Conservation (phyloP, 768 basidiomycete species). For the Rubroboletus satanas region DNA sequence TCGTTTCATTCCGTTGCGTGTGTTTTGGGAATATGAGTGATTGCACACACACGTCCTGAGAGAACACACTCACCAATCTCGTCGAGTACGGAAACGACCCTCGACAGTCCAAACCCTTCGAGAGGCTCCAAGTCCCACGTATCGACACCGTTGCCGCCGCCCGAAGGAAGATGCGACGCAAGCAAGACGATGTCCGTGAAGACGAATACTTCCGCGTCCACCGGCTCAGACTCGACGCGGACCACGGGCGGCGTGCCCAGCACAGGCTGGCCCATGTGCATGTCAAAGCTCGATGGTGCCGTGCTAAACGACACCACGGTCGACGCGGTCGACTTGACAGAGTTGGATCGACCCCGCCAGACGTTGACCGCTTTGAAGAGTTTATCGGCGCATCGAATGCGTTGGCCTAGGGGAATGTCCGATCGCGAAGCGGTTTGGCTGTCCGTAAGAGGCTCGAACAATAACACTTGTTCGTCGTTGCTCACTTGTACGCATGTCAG, state of each 20-base stretch:
- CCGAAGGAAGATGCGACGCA: constrained; percentile 28
- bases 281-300: constrained; percentile 29
- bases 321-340: constrained; percentile 27
- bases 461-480: constrained; percentile 23
- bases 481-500: constrained; percentile 43
- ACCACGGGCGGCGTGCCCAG: constrained; percentile 20
- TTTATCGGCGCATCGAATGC: constrained; percentile 19
- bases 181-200: constrained; percentile 73
- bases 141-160: constrained; percentile 16
- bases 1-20: not conserved
- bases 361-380: constrained; percentile 41
- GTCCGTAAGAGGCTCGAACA: not conserved
- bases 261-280: constrained; percentile 7
- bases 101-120: constrained; percentile 43
- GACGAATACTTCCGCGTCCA: constrained; percentile 42
- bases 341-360: constrained; percentile 46
- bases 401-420: not conserved
- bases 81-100: constrained; percentile 46
- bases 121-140: constrained; percentile 41
- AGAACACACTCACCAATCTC: constrained; percentile 21
- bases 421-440: not conserved
- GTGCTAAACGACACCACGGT: constrained; percentile 27
- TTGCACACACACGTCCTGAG: not conserved
- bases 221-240: constrained; percentile 23
- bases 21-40: not conserved